A percentile compares a stretch with the other conserved stretches of the same genome.
Conservation (phyloP, 2,329 filamentous ascomycete genomes). For the Cytospora schulzeri region DNA sequence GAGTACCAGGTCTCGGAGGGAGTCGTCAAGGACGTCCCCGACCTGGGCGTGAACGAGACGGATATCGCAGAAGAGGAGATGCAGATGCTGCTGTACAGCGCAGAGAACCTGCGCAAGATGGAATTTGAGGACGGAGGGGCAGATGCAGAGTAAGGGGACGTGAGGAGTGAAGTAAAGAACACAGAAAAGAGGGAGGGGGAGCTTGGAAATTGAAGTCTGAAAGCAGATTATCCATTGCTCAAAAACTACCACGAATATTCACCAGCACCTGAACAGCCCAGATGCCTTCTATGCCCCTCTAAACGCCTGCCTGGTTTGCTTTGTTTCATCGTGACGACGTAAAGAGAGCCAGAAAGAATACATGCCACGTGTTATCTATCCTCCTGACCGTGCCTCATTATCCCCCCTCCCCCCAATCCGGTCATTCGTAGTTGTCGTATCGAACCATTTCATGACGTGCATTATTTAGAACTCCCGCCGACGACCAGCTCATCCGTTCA, state of each 20-base stretch:
- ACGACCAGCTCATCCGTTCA: neutral
- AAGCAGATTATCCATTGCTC: constrained; percentile 21
- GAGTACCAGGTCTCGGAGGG: constrained; percentile 26
- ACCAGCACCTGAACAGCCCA: constrained; percentile 20
- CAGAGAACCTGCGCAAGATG: constrained; percentile 52
- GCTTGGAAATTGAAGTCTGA: neutral
- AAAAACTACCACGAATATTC: constrained; percentile 14
- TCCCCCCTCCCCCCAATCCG: constrained; percentile 13
- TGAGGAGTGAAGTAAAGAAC: too few relatives aligned
- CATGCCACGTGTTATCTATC: constrained; percentile 15
- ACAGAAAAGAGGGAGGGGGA: constrained; percentile 6
- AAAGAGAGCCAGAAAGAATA: constrained; percentile 20
- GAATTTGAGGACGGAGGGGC: constrained; percentile 36
- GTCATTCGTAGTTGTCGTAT: neutral
- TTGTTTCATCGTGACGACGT: constrained; percentile 25
- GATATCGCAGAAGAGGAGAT: constrained; percentile 44
- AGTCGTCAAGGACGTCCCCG: constrained; percentile 28
- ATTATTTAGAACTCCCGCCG: neutral
- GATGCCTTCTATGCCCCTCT: constrained; percentile 28
- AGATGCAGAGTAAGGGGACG: constrained; percentile 23
- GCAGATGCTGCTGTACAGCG: constrained; percentile 47
- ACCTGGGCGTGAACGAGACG: constrained; percentile 35
- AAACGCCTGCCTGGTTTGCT: constrained; percentile 26
- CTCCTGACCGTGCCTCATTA: constrained; percentile 15
- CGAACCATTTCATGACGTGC: constrained; percentile 3